These are phyloP conservation scores for Westerdykella sp. DNA, from an alignment of 2,329 filamentous ascomycete species.

Conservation along the genomic window DNA sequence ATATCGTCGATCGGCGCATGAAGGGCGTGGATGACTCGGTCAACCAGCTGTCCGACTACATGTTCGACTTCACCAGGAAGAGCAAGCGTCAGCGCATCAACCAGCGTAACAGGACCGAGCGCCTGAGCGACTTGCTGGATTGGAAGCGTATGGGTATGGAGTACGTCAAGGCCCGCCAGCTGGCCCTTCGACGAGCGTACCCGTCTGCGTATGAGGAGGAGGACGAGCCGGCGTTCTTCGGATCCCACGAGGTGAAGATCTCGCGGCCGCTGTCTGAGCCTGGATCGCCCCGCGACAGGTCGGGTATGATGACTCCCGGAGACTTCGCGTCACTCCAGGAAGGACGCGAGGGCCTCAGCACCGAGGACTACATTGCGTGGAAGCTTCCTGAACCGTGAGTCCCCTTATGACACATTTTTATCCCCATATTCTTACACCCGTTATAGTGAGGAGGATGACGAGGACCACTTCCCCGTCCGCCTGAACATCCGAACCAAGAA, in stretches of 20 bases:
- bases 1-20: constrained; percentile 91
- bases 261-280: constrained; percentile 89
- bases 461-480: constrained; percentile 68
- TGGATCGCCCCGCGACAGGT: constrained; percentile 81
- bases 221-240: constrained; percentile 84
- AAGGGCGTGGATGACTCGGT: constrained; percentile 97
- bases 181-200: constrained; percentile 87
- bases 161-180: constrained; percentile 93
- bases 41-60: constrained; percentile 84
- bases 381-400: constrained; percentile 77
- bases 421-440: constrained; percentile 22
- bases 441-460: constrained; percentile 82
- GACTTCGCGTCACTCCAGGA: constrained; percentile 97
- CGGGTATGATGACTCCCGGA: constrained; percentile 97
- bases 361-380: constrained; percentile 97
- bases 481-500: constrained; percentile 55
- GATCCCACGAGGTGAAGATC: constrained; percentile 90
- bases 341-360: constrained; percentile 83
- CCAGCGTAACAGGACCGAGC: constrained; percentile 93
- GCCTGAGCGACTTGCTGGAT: constrained; percentile 87
- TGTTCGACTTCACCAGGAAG: constrained; percentile 93
- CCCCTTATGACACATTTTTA: constrained; percentile 1
- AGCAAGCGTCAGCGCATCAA: constrained; percentile 96
- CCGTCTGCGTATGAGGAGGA: constrained; percentile 72
- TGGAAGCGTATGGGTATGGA: constrained; percentile 99